Base-by-base conservation (phyloP, 2,329 filamentous ascomycete species). In the Stagonosporopsis chrysanthemi region DNA sequence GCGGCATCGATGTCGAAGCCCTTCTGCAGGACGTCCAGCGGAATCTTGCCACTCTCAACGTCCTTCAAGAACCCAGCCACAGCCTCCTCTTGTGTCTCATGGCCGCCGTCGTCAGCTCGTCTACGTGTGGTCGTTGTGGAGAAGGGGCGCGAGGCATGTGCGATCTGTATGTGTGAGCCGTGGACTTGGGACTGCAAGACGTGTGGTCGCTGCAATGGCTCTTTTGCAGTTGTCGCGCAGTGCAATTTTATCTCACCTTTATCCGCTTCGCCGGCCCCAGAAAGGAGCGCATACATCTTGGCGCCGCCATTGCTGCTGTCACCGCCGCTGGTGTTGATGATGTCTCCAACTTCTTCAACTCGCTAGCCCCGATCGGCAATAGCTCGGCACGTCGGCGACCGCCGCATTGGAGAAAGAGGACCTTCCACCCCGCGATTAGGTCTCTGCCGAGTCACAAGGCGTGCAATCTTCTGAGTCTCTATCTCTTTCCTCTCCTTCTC, bases 251-350 rank as follows among this genome's bases (percentile, higher is more conserved):
- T 48, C 66, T 52, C 59, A 81, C 80, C 70, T 75, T 78, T 36
- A 77, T 62, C 61, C 79, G 72, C 71, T 80, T 82, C 24, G 72
- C 71, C 17, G 77, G 70, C 62, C 75, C 74, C 59, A 79, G 63
- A 6, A 81, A 72, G 46, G 80, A 78, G 67, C 79, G 73, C 61
- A 76, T 67, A 73, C 77, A 80, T 62, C 76, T 67, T 52, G 79
- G 78, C 58, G 74, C 69, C 54, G 80, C 77, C 80, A 82, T 82
- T 55, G 58, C 63, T 68, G 64, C 64, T 66, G 63, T 59, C 58
- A 51, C 59, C 53, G 56, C 62, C 45, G 41, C 39, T 33, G 40
- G 23, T 28, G 51, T 48, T 54, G 40, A 35, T 39, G 52, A 56
- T 47, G 35, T 50, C 51, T 52, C 62, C 38, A 68, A 65, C 61